These are phyloP conservation scores for Paspalum notatum DNA, from an alignment of 176 grass and related monocot species.

Conservation along the genomic window DNA sequence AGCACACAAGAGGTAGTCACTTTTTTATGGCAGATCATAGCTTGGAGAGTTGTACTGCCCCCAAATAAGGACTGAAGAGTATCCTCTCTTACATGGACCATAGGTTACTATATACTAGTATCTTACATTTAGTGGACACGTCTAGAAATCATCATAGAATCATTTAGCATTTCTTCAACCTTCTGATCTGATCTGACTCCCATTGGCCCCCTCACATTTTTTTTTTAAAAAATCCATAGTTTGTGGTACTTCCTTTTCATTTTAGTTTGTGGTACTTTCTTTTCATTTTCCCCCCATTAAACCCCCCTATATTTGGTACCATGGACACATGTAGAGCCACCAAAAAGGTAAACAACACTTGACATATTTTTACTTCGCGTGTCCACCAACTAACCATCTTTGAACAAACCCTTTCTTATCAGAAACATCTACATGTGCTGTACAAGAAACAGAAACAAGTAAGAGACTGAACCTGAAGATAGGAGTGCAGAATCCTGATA, in stretches of 20 bases:
- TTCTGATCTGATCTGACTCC: neutral
- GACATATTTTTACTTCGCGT: conserved; percentile 3
- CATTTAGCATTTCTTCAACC: conserved; percentile 5
- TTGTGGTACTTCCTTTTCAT: neutral
- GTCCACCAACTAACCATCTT: conserved; percentile 25
- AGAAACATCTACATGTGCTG: conserved; percentile 14
- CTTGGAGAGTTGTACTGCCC: neutral
- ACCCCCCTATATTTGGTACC: neutral
- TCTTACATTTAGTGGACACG: neutral
- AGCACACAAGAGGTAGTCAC: neutral
- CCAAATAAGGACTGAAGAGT: neutral
- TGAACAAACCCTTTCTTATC: neutral
- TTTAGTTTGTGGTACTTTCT: neutral
- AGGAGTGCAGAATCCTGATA: conserved; percentile 78
- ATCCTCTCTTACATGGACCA: neutral
- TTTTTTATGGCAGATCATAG: neutral
- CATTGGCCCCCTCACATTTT: neutral
- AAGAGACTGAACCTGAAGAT: conserved; percentile 68
- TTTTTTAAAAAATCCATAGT: neutral
- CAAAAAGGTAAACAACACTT: conserved; percentile 2
- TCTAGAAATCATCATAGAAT: neutral
- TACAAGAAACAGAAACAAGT: conserved; percentile 25
- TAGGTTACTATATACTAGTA: neutral
- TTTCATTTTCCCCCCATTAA: neutral
- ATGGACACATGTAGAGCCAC: neutral